phyloP scores from a whole-genome alignment of 176 grass and related monocot species.

The Triticum aestivum region DNA sequence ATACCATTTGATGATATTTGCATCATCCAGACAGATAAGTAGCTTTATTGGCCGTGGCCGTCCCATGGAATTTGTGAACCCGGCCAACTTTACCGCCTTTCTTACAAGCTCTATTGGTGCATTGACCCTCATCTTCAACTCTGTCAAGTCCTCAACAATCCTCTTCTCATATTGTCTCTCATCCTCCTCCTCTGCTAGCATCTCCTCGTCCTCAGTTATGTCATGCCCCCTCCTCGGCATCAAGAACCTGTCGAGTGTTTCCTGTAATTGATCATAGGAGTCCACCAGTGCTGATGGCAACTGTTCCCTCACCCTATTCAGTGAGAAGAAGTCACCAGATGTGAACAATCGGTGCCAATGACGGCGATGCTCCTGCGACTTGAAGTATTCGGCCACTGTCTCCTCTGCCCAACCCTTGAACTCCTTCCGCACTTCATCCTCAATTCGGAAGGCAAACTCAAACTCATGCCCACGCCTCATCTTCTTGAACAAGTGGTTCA shows the following conservation, averaged over 20 bases:
- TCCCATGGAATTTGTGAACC: conserved; percentile 91
- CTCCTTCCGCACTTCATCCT: conserved; percentile 57
- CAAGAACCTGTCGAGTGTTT: conserved; percentile 59
- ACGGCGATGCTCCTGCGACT: conserved; percentile 49
- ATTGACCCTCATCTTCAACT: conserved; percentile 80
- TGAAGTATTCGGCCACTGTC: conserved; percentile 58
- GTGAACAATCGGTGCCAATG: conserved; percentile 75
- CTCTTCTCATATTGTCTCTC: conserved; percentile 70
- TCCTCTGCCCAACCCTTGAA: conserved; percentile 73
- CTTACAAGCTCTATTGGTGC: conserved; percentile 74
- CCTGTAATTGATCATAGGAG: conserved; percentile 79
- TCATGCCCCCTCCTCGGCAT: conserved; percentile 48
- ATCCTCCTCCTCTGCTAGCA: conserved; percentile 57
- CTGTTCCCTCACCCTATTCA: conserved; percentile 67
- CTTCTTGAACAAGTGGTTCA: conserved; percentile 84
- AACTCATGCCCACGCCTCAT: conserved; percentile 59
- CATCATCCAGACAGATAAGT: conserved; percentile 87
- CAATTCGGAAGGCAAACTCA: conserved; percentile 62
- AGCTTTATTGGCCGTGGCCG: conserved; percentile 77
- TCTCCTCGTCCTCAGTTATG: conserved; percentile 53
- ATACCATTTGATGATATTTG: conserved; percentile 94
- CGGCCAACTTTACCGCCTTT: conserved; percentile 71
- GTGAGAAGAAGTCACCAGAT: conserved; percentile 83
- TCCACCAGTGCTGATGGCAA: conserved; percentile 66
- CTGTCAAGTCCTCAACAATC: conserved; percentile 76